These are phyloP conservation scores for Penicillium decumbens DNA, from an alignment of 2,329 filamentous ascomycete species.

Conservation along the genomic window DNA sequence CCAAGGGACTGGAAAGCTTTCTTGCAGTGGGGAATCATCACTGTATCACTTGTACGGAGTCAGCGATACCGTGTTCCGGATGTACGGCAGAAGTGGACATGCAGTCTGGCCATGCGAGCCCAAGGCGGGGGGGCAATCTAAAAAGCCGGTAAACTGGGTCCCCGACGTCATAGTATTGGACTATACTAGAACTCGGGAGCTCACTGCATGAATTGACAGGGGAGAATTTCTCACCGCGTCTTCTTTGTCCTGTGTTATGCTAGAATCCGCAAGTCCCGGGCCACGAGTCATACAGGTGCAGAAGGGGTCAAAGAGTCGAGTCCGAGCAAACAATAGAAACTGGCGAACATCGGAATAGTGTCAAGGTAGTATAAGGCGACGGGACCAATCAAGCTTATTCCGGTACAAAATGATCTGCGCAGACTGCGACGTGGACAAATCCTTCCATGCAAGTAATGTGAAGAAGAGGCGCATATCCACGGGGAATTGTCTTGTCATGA, in stretches of 20 bases:
- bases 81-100: conserved; percentile 17
- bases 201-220: background rate
- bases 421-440: conserved; percentile 15
- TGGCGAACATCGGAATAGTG: background rate
- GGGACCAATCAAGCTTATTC: conserved; percentile 3
- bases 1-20: conserved; percentile 22
- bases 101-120: conserved; percentile 18
- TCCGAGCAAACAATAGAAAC: conserved; percentile 4
- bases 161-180: conserved; percentile 20
- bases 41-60: conserved; percentile 14
- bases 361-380: background rate
- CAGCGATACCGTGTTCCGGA: conserved; percentile 4
- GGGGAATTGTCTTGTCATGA: conserved; percentile 3
- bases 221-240: conserved; percentile 1
- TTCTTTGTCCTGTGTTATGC: background rate
- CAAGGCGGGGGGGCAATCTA: conserved; percentile 10
- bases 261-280: conserved; percentile 6
- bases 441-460: conserved; percentile 26
- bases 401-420: conserved; percentile 2
- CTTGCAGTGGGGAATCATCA: conserved; percentile 18
- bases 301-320: conserved; percentile 7
- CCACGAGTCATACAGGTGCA: conserved; percentile 11
- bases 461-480: conserved; percentile 11
- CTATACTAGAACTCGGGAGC: background rate
- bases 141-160: conserved; percentile 13